These are phyloP conservation scores for Jamesozyma piceae DNA, from an alignment of 805 yeast species.

Conservation along the genomic window DNA sequence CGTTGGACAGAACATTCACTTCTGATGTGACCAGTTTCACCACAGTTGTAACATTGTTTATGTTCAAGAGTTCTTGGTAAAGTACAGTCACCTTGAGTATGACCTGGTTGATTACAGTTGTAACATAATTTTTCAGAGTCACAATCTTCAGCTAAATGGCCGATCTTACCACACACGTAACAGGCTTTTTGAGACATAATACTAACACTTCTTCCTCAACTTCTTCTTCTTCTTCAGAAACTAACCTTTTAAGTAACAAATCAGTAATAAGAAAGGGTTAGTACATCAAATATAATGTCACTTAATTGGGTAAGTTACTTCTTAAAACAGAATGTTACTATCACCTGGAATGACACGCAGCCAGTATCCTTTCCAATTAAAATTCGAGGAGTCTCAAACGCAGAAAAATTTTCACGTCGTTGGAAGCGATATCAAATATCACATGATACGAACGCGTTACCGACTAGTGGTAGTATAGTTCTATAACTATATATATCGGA, in stretches of 20 bases:
- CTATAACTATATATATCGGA: too few relatives aligned
- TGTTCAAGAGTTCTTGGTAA: conserved; percentile 75
- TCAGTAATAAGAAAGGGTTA: background rate
- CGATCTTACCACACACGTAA: conserved; percentile 86
- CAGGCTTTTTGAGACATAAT: conserved; percentile 60
- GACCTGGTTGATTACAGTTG: conserved; percentile 87
- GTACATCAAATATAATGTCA: too few relatives aligned
- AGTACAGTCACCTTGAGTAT: conserved; percentile 81
- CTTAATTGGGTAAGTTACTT: too few relatives aligned
- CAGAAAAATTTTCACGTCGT: conserved; percentile 4
- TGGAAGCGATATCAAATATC: background rate
- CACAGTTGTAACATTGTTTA: conserved; percentile 91
- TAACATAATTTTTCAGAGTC: conserved; percentile 82
- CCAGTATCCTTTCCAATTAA: too few relatives aligned
- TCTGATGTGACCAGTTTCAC: conserved; percentile 82
- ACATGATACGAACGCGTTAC: background rate
- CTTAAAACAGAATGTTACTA: too few relatives aligned
- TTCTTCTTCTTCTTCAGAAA: conserved; percentile 1
- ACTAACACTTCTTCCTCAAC: background rate
- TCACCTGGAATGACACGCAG: too few relatives aligned
- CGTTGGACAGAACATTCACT: conserved; percentile 69
- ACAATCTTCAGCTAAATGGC: conserved; percentile 86
- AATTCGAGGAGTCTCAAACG: too few relatives aligned
- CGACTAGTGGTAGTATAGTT: too few relatives aligned
- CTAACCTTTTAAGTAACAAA: background rate